Percentiles rank a stretch among this genome's conserved stretches.
These are phyloP conservation scores for Botryotinia calthae DNA, from an alignment of 2,329 filamentous ascomycete genomes.

Conservation along the genomic window DNA sequence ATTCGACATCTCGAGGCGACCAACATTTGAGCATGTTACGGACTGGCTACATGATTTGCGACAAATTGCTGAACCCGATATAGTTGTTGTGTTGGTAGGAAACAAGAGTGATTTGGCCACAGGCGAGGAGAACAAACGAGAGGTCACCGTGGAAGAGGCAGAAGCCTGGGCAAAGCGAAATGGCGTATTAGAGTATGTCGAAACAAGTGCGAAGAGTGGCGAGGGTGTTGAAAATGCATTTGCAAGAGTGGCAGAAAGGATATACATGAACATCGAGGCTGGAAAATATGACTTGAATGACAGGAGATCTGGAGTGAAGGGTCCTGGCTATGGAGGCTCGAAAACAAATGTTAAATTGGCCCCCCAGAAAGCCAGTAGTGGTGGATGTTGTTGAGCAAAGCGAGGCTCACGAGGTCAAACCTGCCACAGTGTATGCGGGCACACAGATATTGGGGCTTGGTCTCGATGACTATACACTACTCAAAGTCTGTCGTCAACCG, in stretches of 20 bases:
- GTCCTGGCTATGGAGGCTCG: slow-evolving; percentile 52
- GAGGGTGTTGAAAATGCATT: slow-evolving; percentile 94
- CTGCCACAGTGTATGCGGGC: not conserved
- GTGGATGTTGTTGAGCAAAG: slow-evolving; percentile 32
- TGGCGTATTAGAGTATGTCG: slow-evolving; percentile 87
- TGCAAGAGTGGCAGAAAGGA: slow-evolving; percentile 87
- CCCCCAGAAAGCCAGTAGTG: slow-evolving; percentile 28
- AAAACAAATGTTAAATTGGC: slow-evolving; percentile 47
- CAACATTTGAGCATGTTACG: slow-evolving; percentile 84
- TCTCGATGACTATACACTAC: not conserved
- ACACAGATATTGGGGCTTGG: not conserved
- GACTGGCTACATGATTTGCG: slow-evolving; percentile 93
- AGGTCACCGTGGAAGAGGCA: slow-evolving; percentile 80
- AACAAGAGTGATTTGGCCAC: slow-evolving; percentile 85
- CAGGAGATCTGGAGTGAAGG: slow-evolving; percentile 86
- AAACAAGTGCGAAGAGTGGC: slow-evolving; percentile 93
- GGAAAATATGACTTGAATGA: slow-evolving; percentile 90
- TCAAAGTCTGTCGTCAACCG: not conserved
- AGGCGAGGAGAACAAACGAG: slow-evolving; percentile 60
- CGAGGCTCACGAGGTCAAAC: not conserved
- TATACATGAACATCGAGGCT: slow-evolving; percentile 94
- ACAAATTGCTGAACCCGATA: slow-evolving; percentile 92
- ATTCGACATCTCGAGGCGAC: slow-evolving; percentile 85
- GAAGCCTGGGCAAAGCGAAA: slow-evolving; percentile 85
- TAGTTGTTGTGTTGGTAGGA: slow-evolving; percentile 90